Conservation (phyloP, 1,139 yeast species). For the Hansenula lynferdii region DNA sequence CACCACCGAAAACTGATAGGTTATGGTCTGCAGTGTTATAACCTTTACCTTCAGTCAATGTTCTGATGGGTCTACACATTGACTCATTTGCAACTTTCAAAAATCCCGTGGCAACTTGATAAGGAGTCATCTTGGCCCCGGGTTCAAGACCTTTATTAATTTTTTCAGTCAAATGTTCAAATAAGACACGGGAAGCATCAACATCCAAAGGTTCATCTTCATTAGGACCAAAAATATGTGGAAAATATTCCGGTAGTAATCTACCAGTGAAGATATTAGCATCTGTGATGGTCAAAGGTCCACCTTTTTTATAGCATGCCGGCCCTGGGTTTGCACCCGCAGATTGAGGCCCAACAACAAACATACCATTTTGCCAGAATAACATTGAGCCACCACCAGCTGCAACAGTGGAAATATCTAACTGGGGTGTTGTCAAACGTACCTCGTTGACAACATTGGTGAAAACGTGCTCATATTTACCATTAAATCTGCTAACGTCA, state of each 20-base stretch:
- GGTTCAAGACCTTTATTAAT: slow-evolving; percentile 40
- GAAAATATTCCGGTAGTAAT: slow-evolving; percentile 49
- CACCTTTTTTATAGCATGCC: slow-evolving; percentile 53
- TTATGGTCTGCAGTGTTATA: slow-evolving; percentile 40
- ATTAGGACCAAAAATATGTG: slow-evolving; percentile 52
- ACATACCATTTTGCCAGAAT: slow-evolving; percentile 48
- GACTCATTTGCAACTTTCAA: slow-evolving; percentile 49
- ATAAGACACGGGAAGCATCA: slow-evolving; percentile 33
- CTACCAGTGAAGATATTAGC: slow-evolving; percentile 52
- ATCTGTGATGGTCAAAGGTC: slow-evolving; percentile 56
- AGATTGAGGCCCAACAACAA: slow-evolving; percentile 55
- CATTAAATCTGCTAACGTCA: slow-evolving; percentile 47
- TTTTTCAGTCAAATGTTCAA: slow-evolving; percentile 33
- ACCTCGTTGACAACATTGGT: slow-evolving; percentile 55
- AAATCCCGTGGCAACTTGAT: slow-evolving; percentile 50
- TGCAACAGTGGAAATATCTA: slow-evolving; percentile 55
- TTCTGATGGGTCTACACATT: slow-evolving; percentile 54
- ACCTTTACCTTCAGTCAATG: slow-evolving; percentile 51
- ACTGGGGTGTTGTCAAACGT: slow-evolving; percentile 51
- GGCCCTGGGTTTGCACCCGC: slow-evolving; percentile 63
- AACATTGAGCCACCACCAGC: slow-evolving; percentile 59
- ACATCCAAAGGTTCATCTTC: slow-evolving; percentile 47
- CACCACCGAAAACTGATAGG: slow-evolving; percentile 53
- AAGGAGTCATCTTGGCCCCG: slow-evolving; percentile 29
- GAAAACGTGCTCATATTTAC: slow-evolving; percentile 47